Conservation (phyloP, 2,329 filamentous ascomycete genomes). For the Trichoderma guizhouense region DNA sequence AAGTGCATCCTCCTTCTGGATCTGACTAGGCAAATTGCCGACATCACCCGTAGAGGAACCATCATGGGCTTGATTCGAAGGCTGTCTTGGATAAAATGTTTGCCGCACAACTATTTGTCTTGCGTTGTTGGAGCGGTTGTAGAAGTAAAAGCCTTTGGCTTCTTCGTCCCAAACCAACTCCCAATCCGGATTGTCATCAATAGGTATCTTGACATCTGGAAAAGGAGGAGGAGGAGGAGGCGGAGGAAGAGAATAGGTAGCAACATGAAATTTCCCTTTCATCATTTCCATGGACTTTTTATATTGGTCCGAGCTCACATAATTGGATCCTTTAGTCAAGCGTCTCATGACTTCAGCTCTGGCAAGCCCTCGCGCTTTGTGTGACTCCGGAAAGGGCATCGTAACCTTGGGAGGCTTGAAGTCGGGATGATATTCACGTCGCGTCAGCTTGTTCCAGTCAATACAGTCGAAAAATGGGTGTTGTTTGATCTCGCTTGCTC, state of each 20-base stretch:
- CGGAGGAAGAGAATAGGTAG: neutral
- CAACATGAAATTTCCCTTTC: neutral
- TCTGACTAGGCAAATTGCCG: neutral
- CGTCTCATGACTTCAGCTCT: neutral
- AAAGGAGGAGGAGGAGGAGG: neutral
- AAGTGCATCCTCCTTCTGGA: neutral
- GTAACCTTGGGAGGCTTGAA: neutral
- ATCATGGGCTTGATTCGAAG: neutral
- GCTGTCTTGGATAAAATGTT: neutral
- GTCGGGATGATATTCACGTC: neutral
- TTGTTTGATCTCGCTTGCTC: neutral
- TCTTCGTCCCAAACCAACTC: neutral
- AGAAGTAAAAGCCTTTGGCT: neutral
- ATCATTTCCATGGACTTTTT: neutral
- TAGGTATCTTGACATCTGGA: neutral
- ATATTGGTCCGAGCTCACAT: neutral
- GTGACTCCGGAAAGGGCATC: neutral
- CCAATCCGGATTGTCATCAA: neutral
- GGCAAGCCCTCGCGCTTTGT: neutral
- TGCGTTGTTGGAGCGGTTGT: neutral
- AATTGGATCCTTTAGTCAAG: neutral
- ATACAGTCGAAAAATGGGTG: neutral
- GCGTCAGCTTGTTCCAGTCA: neutral
- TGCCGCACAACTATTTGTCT: neutral
- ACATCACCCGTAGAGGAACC: neutral